A percentile compares a stretch with the other conserved stretches of the same genome.
Evolutionary conservation across 768 basidiomycete genomes (phyloP).

Genomic region (Pleurotus giganteus): DNA sequence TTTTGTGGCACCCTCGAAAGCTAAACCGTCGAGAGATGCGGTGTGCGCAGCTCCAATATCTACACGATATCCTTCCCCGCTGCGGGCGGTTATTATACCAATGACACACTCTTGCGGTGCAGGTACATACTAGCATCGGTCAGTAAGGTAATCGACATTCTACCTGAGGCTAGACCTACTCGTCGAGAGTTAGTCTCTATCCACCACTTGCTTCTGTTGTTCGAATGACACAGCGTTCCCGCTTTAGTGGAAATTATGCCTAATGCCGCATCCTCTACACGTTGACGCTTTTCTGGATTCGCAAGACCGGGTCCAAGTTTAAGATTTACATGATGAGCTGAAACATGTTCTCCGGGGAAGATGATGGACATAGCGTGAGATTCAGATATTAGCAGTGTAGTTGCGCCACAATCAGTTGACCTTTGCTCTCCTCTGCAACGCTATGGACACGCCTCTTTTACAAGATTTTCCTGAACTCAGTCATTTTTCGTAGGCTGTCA

Average conservation of each 20-base stretch:
- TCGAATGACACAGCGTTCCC: conserved; percentile 65
- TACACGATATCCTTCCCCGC: conserved; percentile 89
- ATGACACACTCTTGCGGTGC: conserved; percentile 88
- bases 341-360: conserved; percentile 79
- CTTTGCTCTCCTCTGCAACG: neutral
- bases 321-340: conserved; percentile 73
- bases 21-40: conserved; percentile 83
- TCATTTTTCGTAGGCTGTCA: conserved; percentile 58
- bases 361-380: conserved; percentile 46
- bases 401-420: conserved; percentile 3
- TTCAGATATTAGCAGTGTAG: neutral
- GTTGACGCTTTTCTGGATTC: conserved; percentile 12
- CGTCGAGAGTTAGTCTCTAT: conserved; percentile 83
- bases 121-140: conserved; percentile 74
- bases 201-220: conserved; percentile 83
- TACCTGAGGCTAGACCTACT: conserved; percentile 45
- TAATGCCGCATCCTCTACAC: conserved; percentile 17
- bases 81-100: conserved; percentile 74
- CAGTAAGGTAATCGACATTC: neutral
- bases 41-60: conserved; percentile 90
- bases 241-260: conserved; percentile 62
- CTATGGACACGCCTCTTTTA: conserved; percentile 45
- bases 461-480: conserved; percentile 73
- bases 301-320: conserved; percentile 79
- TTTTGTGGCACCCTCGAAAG: conserved; percentile 96